phyloP scores from a whole-genome alignment of 495 filamentous ascomycete species.

The Neurospora africana region DNA sequence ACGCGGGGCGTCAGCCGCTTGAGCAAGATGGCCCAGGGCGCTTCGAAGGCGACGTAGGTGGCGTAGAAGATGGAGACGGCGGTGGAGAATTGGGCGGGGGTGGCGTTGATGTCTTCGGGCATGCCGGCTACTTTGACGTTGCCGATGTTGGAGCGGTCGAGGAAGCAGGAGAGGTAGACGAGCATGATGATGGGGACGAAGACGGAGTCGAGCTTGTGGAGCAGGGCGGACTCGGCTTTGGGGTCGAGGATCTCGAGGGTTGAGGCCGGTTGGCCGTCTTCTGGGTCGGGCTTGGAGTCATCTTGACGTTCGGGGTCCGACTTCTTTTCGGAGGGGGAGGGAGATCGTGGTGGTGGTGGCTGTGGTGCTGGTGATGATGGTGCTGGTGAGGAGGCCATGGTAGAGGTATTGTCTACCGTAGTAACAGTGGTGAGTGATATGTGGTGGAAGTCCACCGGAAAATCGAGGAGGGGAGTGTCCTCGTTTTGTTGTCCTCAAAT shows the following conservation, averaged over 20 bases:
- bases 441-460: neutral
- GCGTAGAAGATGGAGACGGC: slow-evolving; percentile 72
- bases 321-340: neutral
- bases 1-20: slow-evolving; percentile 50
- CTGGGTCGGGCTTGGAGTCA: neutral
- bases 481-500: neutral
- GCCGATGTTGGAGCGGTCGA: slow-evolving; percentile 45
- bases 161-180: slow-evolving; percentile 49
- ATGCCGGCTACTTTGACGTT: slow-evolving; percentile 38
- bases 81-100: slow-evolving; percentile 47
- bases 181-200: slow-evolving; percentile 42
- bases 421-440: neutral
- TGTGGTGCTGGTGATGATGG: neutral
- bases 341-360: neutral
- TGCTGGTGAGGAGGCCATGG: neutral
- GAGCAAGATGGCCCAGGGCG: slow-evolving; percentile 66
- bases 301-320: neutral
- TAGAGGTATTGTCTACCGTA: neutral
- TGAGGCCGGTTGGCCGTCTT: neutral
- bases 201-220: slow-evolving; percentile 37
- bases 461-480: neutral
- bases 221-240: slow-evolving; percentile 41
- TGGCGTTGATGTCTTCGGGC: slow-evolving; percentile 40
- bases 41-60: slow-evolving; percentile 68
- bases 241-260: slow-evolving; percentile 29